Evolutionary conservation across 768 basidiomycete genomes (phyloP).

Genomic region (Lentinula detonsa): DNA sequence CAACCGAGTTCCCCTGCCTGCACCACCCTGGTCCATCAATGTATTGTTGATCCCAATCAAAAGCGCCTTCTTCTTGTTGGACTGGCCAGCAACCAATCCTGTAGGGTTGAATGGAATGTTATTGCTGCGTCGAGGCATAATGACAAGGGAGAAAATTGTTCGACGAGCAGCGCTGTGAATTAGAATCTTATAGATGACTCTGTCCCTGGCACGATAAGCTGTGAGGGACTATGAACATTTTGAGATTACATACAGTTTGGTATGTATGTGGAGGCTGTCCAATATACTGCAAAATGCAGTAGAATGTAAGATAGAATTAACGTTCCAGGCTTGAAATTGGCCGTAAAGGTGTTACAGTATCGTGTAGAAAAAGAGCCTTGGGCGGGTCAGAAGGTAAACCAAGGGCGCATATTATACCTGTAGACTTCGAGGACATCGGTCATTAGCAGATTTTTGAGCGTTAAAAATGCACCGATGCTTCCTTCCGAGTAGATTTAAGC

Average conservation of each 20-base stretch:
- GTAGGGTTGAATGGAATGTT: not conserved
- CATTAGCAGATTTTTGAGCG: not conserved
- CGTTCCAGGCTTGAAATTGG: not conserved
- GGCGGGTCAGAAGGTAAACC: not conserved
- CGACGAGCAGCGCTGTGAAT: not conserved
- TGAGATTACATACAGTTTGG: not conserved
- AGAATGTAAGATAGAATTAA: not conserved
- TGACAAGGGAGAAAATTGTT: not conserved
- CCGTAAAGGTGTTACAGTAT: not conserved
- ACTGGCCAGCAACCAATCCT: not conserved
- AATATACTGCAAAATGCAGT: not conserved
- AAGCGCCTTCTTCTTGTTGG: conserved; percentile 24
- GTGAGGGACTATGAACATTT: not conserved
- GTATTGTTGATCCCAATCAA: conserved; percentile 30
- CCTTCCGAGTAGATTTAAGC: not conserved
- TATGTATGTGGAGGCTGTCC: not conserved
- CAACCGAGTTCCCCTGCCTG: conserved; percentile 12
- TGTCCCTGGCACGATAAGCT: not conserved
- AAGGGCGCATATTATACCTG: not conserved
- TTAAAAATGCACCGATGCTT: not conserved
- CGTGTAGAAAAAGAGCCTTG: not conserved
- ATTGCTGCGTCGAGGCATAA: not conserved
- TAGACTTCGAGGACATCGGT: not conserved
- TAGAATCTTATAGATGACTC: not conserved
- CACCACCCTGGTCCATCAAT: conserved; percentile 8